Evolutionary conservation across 78 protist genomes (phyloP).

Genomic region (Dictyostelium firmibasis): DNA sequence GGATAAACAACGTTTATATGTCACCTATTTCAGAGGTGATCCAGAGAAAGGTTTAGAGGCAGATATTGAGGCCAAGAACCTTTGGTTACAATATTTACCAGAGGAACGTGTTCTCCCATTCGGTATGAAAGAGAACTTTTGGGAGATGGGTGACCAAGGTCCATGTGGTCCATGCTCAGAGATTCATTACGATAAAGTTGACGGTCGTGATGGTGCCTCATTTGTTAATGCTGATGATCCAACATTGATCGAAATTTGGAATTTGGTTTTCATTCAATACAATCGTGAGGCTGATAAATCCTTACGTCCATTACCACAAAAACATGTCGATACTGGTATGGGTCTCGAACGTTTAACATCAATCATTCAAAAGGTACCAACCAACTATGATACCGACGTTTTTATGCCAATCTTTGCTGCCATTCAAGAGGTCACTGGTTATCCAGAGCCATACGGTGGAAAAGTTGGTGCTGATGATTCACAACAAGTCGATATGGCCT

Average conservation of each 20-base stretch:
- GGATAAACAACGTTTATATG: slow-evolving; percentile 92
- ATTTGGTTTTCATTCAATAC: slow-evolving; percentile 97
- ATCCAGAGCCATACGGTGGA: slow-evolving; percentile 84
- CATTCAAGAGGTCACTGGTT: slow-evolving; percentile 88
- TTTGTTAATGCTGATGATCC: slow-evolving; percentile 98
- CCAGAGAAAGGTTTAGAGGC: slow-evolving; percentile 81
- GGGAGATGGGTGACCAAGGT: slow-evolving; percentile 99
- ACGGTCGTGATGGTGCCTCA: slow-evolving; percentile 88
- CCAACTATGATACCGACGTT: slow-evolving; percentile 99
- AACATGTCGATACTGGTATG: slow-evolving; percentile 98
- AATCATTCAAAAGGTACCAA: slow-evolving; percentile 91
- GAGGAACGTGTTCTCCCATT: slow-evolving; percentile 92
- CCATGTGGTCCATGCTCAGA: slow-evolving; percentile 99
- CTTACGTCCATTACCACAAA: slow-evolving; percentile 89
- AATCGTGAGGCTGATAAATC: slow-evolving; percentile 86
- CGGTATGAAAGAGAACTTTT: slow-evolving; percentile 96
- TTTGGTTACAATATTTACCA: slow-evolving; percentile 96
- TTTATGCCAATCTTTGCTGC: slow-evolving; percentile 93
- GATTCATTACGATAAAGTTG: slow-evolving; percentile 98
- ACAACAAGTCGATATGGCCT: slow-evolving; percentile 95
- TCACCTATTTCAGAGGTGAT: slow-evolving; percentile 97
- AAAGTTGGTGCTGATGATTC: slow-evolving; percentile 92
- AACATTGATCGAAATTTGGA: slow-evolving; percentile 98
- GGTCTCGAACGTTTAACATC: slow-evolving; percentile 96
- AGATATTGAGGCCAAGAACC: slow-evolving; percentile 92